Evolutionary conservation across 2,329 filamentous ascomycete genomes (phyloP).

Genomic region (Zasmidium citrigriseum): DNA sequence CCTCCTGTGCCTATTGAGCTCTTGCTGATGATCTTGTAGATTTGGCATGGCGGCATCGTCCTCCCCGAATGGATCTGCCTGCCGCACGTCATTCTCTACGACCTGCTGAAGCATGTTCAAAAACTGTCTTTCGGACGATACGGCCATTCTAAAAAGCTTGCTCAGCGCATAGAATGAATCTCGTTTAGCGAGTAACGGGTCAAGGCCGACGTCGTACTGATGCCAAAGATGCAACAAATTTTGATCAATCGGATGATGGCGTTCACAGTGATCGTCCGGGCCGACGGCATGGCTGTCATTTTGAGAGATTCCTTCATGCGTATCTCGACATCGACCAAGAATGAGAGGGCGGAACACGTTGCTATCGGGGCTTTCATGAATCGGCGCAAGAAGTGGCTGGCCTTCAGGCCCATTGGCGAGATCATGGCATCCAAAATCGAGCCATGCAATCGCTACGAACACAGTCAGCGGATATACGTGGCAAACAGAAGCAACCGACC

Average conservation of each 20-base stretch:
- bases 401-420: neutral
- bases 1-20: neutral
- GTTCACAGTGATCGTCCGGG: no score
- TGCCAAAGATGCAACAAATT: neutral
- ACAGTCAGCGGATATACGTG: neutral
- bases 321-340: neutral
- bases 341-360: neutral
- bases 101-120: neutral
- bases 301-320: neutral
- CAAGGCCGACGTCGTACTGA: neutral
- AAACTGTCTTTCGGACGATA: neutral
- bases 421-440: neutral
- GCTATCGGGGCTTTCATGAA: neutral
- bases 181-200: neutral
- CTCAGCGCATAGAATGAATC: slow-evolving; percentile 3
- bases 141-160: neutral
- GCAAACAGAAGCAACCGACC: neutral
- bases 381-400: neutral
- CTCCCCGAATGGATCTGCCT: neutral
- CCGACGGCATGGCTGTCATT: no score
- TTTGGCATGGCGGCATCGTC: neutral
- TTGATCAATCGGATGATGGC: no score
- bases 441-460: neutral
- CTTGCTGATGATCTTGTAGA: neutral
- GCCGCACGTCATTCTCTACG: neutral